These are phyloP conservation scores for Onygenales sp. DNA, from an alignment of 2,329 filamentous ascomycete species.

Conservation along the genomic window DNA sequence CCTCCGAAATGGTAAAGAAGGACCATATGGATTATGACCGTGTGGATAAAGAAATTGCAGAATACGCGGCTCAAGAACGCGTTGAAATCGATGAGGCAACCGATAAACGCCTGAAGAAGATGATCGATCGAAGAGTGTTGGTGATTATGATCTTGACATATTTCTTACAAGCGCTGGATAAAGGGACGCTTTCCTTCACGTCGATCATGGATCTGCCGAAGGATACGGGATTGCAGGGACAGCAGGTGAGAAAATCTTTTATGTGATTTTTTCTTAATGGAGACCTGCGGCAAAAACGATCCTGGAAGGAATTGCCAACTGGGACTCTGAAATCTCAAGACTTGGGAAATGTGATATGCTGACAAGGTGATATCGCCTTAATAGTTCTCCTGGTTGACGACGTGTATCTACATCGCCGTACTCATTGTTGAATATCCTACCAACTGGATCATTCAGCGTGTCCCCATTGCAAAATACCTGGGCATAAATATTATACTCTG, in stretches of 20 bases:
- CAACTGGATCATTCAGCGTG: conserved; percentile 53
- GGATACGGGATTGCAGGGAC: conserved; percentile 41
- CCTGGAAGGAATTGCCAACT: not conserved
- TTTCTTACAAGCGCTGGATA: conserved; percentile 51
- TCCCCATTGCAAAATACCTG: conserved; percentile 60
- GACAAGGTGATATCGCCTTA: not conserved
- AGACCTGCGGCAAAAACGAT: not conserved
- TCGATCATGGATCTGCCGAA: conserved; percentile 33
- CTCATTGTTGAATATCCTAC: conserved; percentile 64
- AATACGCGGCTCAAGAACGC: conserved; percentile 51
- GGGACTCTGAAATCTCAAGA: conserved; percentile 14
- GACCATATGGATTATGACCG: conserved; percentile 48
- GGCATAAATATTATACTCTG: conserved; percentile 55
- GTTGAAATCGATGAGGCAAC: conserved; percentile 52
- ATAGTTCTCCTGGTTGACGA: conserved; percentile 62
- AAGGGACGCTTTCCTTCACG: conserved; percentile 31
- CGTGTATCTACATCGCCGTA: conserved; percentile 65
- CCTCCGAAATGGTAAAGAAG: conserved; percentile 32
- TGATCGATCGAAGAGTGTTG: conserved; percentile 60
- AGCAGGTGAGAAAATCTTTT: conserved; percentile 16
- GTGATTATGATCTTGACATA: conserved; percentile 64
- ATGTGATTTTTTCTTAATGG: not conserved
- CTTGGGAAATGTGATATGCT: not conserved
- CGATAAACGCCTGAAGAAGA: conserved; percentile 49
- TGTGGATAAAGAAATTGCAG: conserved; percentile 61